Conservation (phyloP, 352 stramenopile species). For the Pythium oligandrum region DNA sequence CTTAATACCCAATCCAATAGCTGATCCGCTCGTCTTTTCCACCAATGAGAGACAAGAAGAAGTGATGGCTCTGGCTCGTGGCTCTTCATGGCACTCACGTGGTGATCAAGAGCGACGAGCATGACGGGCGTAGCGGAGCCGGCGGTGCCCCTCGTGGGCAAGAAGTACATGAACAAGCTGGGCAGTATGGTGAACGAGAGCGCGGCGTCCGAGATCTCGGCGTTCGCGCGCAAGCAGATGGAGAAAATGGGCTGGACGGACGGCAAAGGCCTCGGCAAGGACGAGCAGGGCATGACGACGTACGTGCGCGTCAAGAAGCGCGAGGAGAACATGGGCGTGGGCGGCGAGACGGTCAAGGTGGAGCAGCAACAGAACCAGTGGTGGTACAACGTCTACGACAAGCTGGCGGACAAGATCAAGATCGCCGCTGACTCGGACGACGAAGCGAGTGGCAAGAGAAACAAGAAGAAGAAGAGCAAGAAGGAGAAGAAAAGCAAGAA, state of each 20-base stretch:
- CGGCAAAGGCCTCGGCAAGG: conserved; percentile 95
- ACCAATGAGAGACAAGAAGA: neutral
- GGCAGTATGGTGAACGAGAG: conserved; percentile 80
- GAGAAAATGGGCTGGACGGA: conserved; percentile 95
- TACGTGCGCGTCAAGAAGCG: conserved; percentile 94
- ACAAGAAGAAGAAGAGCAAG: conserved; percentile 52
- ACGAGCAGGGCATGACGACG: conserved; percentile 89
- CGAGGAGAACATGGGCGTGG: conserved; percentile 90
- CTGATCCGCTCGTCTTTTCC: no score
- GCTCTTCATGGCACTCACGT: conserved; percentile 8
- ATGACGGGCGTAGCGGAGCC: conserved; percentile 10
- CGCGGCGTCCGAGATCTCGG: conserved; percentile 56
- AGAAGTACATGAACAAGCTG: conserved; percentile 77
- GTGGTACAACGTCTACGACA: conserved; percentile 89
- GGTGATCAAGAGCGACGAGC: neutral
- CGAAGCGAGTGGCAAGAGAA: conserved; percentile 28
- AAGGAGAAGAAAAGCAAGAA: conserved; percentile 38
- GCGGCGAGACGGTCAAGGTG: conserved; percentile 67
- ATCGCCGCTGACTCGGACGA: conserved; percentile 64
- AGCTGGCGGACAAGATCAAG: conserved; percentile 84
- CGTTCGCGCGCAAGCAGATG: conserved; percentile 86
- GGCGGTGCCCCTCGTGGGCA: conserved; percentile 68
- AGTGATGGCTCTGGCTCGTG: conserved; percentile 15
- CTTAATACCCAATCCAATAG: no score
- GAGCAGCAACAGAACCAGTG: conserved; percentile 74